phyloP scores from a whole-genome alignment of 805 yeast species.

The Saturnispora kantuleensis region DNA sequence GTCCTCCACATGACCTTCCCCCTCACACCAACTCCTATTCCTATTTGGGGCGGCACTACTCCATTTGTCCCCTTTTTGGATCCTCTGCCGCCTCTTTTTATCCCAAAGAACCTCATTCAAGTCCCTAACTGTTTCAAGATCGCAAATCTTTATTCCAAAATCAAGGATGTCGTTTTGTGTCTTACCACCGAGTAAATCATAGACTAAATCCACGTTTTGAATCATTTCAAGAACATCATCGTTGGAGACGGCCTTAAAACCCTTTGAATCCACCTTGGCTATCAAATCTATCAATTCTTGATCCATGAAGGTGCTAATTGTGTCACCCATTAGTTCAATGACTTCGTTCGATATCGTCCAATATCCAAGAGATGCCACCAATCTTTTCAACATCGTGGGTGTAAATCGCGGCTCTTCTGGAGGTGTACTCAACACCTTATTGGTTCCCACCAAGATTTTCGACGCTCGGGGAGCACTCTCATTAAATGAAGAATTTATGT shows the following conservation, averaged over 20 bases:
- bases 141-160: constrained; percentile 10
- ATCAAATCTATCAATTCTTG: constrained; percentile 28
- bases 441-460: too few relatives aligned
- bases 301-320: constrained; percentile 28
- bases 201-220: constrained; percentile 20
- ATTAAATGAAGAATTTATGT: too few relatives aligned
- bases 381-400: not conserved
- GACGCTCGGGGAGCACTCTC: too few relatives aligned
- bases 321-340: constrained; percentile 18
- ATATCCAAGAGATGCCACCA: not conserved
- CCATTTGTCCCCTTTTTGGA: not conserved
- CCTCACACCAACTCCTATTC: not conserved
- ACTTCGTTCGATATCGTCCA: constrained; percentile 10
- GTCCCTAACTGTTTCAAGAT: constrained; percentile 11
- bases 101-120: constrained; percentile 10
- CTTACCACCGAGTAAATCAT: constrained; percentile 10
- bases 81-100: not conserved
- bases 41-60: too few relatives aligned
- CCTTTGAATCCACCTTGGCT: constrained; percentile 27
- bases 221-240: constrained; percentile 28
- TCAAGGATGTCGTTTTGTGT: constrained; percentile 9
- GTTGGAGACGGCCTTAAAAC: constrained; percentile 22
- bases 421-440: too few relatives aligned
- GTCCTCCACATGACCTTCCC: not conserved
- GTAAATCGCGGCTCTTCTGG: not conserved